Conservation (phyloP, 2,329 filamentous ascomycete species). For the Didymella sp. region DNA sequence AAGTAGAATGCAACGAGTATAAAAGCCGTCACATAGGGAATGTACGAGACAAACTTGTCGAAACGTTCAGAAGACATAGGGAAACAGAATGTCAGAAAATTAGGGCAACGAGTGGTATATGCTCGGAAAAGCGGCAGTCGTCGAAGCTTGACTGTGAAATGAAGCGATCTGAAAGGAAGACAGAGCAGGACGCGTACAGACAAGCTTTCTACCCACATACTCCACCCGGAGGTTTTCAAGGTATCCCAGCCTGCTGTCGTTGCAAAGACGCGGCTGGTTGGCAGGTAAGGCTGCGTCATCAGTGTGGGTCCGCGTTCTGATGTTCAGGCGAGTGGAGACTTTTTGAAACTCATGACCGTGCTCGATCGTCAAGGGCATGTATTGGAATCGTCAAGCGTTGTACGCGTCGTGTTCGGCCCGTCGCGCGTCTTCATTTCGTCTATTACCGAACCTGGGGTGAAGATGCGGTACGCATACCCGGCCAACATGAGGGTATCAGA, state of each 20-base stretch:
- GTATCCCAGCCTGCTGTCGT: constrained; percentile 10
- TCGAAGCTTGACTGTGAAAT: constrained; percentile 17
- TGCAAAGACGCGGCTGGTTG: constrained; percentile 15
- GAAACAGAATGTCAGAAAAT: constrained; percentile 4
- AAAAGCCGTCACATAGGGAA: constrained; percentile 10
- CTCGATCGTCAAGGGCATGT: constrained; percentile 13
- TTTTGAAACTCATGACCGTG: constrained; percentile 19
- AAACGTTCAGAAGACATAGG: constrained; percentile 18
- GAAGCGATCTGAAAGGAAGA: constrained; percentile 6
- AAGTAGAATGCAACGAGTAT: constrained; percentile 14
- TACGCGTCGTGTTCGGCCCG: constrained; percentile 18
- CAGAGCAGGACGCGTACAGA: constrained; percentile 8
- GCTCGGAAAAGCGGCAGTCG: constrained; percentile 17
- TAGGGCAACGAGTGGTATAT: constrained; percentile 6
- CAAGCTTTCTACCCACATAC: constrained; percentile 12
- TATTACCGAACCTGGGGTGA: constrained; percentile 1
- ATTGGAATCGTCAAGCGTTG: constrained; percentile 9
- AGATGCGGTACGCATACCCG: neutral
- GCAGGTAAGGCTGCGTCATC: constrained; percentile 12
- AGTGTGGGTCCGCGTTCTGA: constrained; percentile 11
- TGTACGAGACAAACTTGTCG: constrained; percentile 16
- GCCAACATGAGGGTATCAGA: neutral
- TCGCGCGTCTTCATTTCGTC: constrained; percentile 4
- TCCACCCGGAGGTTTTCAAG: constrained; percentile 12
- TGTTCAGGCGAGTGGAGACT: constrained; percentile 16